phyloP scores from a whole-genome alignment of 2,329 filamentous ascomycete genomes.

The Daldinia sp. region DNA sequence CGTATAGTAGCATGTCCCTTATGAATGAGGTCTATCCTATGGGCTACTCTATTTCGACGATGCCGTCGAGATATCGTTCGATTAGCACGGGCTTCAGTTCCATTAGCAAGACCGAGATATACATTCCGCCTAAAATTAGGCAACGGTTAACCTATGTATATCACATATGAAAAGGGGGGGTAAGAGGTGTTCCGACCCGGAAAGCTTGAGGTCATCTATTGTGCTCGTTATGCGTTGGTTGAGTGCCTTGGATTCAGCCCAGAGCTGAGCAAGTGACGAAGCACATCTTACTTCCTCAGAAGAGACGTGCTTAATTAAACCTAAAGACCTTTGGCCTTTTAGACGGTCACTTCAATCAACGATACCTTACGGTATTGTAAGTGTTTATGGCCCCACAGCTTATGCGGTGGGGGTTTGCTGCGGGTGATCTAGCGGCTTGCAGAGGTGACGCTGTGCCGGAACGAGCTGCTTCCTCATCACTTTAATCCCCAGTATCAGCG shows the following conservation, averaged over 20 bases:
- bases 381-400: not conserved
- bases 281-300: not conserved
- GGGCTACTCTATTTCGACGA: not conserved
- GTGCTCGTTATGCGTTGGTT: not conserved
- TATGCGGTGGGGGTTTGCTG: not conserved
- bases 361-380: too few relatives aligned
- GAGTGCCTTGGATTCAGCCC: not conserved
- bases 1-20: not conserved
- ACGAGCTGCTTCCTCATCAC: not conserved
- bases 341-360: too few relatives aligned
- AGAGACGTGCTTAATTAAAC: not conserved
- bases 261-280: not conserved
- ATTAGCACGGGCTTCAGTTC: not conserved
- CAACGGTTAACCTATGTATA: not conserved
- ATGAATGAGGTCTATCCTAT: not conserved
- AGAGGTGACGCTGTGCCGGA: not conserved
- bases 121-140: conserved; percentile 2
- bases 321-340: not conserved
- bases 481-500: not conserved
- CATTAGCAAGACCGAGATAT: not conserved
- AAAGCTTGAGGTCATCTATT: not conserved
- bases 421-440: not conserved
- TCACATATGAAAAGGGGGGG: not conserved
- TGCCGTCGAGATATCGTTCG: not conserved
- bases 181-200: not conserved